phyloP scores from a whole-genome alignment of 2,329 filamentous ascomycete genomes.

The Arthrobotrys entomopaga region DNA sequence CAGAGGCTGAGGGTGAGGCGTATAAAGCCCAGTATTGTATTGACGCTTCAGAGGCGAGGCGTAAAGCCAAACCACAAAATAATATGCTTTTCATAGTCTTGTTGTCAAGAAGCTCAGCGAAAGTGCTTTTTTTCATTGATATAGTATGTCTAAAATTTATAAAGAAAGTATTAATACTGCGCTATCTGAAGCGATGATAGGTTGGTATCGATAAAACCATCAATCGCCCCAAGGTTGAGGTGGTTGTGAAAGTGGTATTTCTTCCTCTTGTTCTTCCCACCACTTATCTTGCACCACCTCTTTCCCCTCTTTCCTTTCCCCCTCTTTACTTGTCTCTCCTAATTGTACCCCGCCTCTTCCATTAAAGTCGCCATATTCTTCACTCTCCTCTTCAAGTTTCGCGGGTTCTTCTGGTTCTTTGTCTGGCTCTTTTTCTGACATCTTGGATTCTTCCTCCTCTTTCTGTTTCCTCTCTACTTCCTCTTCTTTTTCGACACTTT shows the following conservation, averaged over 20 bases:
- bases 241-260: background rate
- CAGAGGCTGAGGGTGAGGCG: background rate
- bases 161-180: constrained; percentile 6
- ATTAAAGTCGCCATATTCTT: constrained; percentile 27
- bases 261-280: background rate
- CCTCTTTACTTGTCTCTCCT: constrained; percentile 16
- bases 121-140: constrained; percentile 43
- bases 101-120: too few relatives aligned
- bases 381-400: background rate
- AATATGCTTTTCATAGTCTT: constrained; percentile 26
- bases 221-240: constrained; percentile 24
- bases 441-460: background rate
- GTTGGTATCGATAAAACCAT: constrained; percentile 56
- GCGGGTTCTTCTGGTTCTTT: background rate
- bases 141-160: constrained; percentile 21
- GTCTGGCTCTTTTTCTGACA: background rate
- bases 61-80: background rate
- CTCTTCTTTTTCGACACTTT: background rate
- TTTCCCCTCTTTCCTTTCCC: background rate
- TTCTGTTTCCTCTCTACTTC: background rate
- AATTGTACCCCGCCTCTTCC: constrained; percentile 32
- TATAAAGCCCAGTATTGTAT: too few relatives aligned
- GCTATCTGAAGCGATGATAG: constrained; percentile 35
- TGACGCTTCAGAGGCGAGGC: too few relatives aligned
- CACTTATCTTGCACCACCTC: background rate